Evolutionary conservation across 2,329 filamentous ascomycete species (phyloP).

Genomic region (Thelonectria discophora): DNA sequence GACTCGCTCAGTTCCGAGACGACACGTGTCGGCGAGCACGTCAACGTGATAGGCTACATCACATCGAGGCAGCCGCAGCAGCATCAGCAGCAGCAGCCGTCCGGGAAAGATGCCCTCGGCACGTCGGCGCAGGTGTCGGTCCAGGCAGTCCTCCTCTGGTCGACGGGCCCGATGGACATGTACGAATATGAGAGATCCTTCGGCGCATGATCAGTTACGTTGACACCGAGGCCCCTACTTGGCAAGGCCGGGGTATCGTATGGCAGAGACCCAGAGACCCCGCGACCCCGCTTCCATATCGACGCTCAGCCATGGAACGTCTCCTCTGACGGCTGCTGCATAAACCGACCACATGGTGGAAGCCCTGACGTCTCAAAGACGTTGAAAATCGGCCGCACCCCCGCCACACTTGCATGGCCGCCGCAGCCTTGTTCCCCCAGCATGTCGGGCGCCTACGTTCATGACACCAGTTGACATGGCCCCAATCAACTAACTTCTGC

Average conservation of each 20-base stretch:
- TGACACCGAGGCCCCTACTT: slow-evolving; percentile 1
- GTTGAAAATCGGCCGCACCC: slow-evolving; percentile 19
- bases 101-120: slow-evolving; percentile 12
- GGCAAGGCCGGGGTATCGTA: neutral
- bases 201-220: slow-evolving; percentile 9
- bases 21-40: slow-evolving; percentile 80
- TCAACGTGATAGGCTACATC: slow-evolving; percentile 88
- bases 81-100: slow-evolving; percentile 4
- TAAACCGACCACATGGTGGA: neutral
- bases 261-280: neutral
- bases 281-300: slow-evolving; percentile 5
- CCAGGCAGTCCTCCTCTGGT: slow-evolving; percentile 82
- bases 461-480: slow-evolving; percentile 32
- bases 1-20: slow-evolving; percentile 69
- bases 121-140: slow-evolving; percentile 54
- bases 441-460: slow-evolving; percentile 18
- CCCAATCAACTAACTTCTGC: slow-evolving; percentile 26
- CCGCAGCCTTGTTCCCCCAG: slow-evolving; percentile 18
- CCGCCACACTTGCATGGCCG: slow-evolving; percentile 14
- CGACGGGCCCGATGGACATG: slow-evolving; percentile 76
- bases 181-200: slow-evolving; percentile 74
- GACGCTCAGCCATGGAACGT: slow-evolving; percentile 1
- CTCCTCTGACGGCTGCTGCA: neutral
- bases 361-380: slow-evolving; percentile 16
- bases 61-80: slow-evolving; percentile 41